A percentile compares a stretch with the other conserved stretches of the same genome.
These are phyloP conservation scores for Millerago galiae DNA, from an alignment of 805 yeast genomes.

Conservation along the genomic window DNA sequence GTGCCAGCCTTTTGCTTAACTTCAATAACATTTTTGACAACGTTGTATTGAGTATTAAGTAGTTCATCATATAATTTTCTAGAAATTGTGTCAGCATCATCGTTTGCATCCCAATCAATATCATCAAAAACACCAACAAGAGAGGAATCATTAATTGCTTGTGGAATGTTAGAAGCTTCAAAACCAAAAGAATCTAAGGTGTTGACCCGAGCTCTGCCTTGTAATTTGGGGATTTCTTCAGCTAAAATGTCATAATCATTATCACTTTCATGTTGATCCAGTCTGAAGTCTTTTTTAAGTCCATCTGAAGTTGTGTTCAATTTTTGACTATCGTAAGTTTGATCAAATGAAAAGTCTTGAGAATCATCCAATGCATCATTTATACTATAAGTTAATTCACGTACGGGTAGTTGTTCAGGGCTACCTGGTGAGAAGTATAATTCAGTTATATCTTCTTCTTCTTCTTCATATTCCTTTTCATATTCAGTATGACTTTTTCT, in stretches of 20 bases:
- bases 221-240: slow-evolving; percentile 8
- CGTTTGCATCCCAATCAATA: slow-evolving; percentile 67
- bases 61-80: slow-evolving; percentile 54
- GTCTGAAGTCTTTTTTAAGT: no score
- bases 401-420: neutral
- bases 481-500: slow-evolving; percentile 23
- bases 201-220: slow-evolving; percentile 18
- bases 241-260: slow-evolving; percentile 16
- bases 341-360: slow-evolving; percentile 18
- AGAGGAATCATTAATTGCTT: slow-evolving; percentile 18
- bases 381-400: neutral
- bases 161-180: slow-evolving; percentile 14
- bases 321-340: slow-evolving; percentile 9
- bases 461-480: slow-evolving; percentile 11
- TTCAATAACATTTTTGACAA: slow-evolving; percentile 49
- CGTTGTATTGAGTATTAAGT: slow-evolving; percentile 53
- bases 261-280: slow-evolving; percentile 11
- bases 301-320: no score
- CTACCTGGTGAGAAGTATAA: slow-evolving; percentile 12
- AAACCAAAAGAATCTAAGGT: slow-evolving; percentile 28
- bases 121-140: slow-evolving; percentile 69
- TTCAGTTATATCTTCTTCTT: slow-evolving; percentile 20
- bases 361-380: neutral
- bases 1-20: slow-evolving; percentile 38
- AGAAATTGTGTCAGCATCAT: slow-evolving; percentile 53